Base-by-base conservation (phyloP, 1,139 yeast genomes). In the Saccharomycopsis hybrid region DNA sequence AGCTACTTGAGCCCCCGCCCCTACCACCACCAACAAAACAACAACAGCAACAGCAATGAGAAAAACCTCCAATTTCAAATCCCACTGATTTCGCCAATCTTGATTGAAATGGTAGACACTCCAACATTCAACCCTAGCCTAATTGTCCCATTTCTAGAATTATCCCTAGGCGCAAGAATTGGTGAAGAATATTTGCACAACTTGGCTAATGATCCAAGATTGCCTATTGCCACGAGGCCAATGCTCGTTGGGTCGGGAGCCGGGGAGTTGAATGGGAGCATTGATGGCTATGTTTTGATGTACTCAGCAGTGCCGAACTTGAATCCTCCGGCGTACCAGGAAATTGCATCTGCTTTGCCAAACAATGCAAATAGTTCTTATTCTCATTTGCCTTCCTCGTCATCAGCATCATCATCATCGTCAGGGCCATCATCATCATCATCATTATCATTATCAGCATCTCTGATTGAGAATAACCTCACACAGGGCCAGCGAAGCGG, bases 201-300 rank as follows among this genome's bases (percentile, higher is more conserved):
- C 47, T 66, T 84, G 45, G 85, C 86, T 4, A 74, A 80, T 57
- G 85, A 78, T 55, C 87, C 88, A 1, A 64, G 87, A 41, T 66
- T 71, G 52, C 80, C 82, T 3, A 85, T 79, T 0, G 73, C 78
- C 39, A 80, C 88, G 4, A 80, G 78, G 52, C 85, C 53, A 8
- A 62, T 85, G 51, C 64, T 85, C 11, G 86, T 82, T 3, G 90
- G 88, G 3, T 80, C 87, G 47, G 92, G 92, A 1, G 86, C 89
- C 2, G 77, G 86, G 48, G 90, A 83, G 55, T 65, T 85, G 56
- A 83, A 84, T 61, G 89, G 88, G 1, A 71, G 76, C 40, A 73
- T 84, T n/a, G 84, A 82, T 62, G 90, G 89, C 0, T 85, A 85
- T 61, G 70, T 83, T 46, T 71, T 82, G 43, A 80, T 81, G 38